Percentiles rank a stretch among this genome's conserved stretches.
These are phyloP conservation scores for Malassezia yamatoensis DNA, from an alignment of 1,284 basidiomycete species.

Conservation along the genomic window DNA sequence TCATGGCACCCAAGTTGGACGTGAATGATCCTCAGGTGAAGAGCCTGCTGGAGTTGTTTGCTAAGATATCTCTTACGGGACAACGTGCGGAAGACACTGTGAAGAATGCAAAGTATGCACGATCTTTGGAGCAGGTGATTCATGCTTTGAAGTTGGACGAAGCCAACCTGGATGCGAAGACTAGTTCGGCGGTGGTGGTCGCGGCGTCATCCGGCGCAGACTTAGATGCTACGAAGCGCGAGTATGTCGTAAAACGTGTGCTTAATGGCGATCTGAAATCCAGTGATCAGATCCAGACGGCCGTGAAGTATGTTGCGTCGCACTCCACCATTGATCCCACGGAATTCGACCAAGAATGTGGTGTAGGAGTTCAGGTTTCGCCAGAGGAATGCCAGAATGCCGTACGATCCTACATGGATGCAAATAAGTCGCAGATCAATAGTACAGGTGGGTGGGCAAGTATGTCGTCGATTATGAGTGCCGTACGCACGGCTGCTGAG, in stretches of 20 bases:
- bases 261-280: conserved; percentile 64
- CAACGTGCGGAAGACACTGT: conserved; percentile 64
- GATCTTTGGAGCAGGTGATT: conserved; percentile 62
- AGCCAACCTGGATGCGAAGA: conserved; percentile 63
- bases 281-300: conserved; percentile 66
- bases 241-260: conserved; percentile 63
- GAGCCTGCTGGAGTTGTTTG: conserved; percentile 60
- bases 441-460: conserved; percentile 50
- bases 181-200: conserved; percentile 63
- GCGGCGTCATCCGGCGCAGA: conserved; percentile 55
- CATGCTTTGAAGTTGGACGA: conserved; percentile 46
- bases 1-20: conserved; percentile 54
- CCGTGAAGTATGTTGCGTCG: conserved; percentile 65
- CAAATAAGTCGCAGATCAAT: conserved; percentile 36
- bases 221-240: conserved; percentile 58
- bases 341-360: conserved; percentile 71
- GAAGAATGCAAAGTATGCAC: conserved; percentile 37
- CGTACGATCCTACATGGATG: conserved; percentile 58
- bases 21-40: conserved; percentile 51
- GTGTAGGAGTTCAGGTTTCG: conserved; percentile 70
- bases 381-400: conserved; percentile 59
- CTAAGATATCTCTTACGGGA: conserved; percentile 66
- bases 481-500: conserved; percentile 26
- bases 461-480: conserved; percentile 36
- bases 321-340: conserved; percentile 59